Conservation (phyloP, 768 basidiomycete species). For the Cantharellus cinnabarinus region DNA sequence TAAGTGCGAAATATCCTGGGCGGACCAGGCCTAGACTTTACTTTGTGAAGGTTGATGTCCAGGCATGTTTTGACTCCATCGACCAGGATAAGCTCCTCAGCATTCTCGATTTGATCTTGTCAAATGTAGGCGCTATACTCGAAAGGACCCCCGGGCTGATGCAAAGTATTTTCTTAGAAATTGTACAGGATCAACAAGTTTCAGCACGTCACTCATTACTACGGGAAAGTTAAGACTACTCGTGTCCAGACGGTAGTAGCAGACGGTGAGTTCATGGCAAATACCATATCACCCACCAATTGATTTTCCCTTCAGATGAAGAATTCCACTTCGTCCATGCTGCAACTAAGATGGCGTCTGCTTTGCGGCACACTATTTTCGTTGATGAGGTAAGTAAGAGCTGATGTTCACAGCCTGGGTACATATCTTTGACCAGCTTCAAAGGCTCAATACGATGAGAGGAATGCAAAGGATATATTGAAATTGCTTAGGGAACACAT, state of each 20-base stretch:
- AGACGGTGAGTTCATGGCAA: slow-evolving; percentile 27
- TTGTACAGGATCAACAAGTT: slow-evolving; percentile 50
- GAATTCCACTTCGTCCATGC: slow-evolving; percentile 51
- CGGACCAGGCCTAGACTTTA: slow-evolving; percentile 58
- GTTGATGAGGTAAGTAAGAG: slow-evolving; percentile 46
- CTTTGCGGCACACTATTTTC: slow-evolving; percentile 58
- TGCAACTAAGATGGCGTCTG: slow-evolving; percentile 43
- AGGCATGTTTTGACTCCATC: slow-evolving; percentile 92
- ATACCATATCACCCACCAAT: not conserved
- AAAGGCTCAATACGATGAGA: no score
- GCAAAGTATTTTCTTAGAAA: slow-evolving; percentile 27
- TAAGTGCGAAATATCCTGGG: not conserved
- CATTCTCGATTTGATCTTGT: slow-evolving; percentile 53
- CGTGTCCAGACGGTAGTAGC: slow-evolving; percentile 44
- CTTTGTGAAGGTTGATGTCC: slow-evolving; percentile 93
- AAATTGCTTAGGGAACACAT: slow-evolving; percentile 76
- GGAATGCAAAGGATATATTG: slow-evolving; percentile 37
- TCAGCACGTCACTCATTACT: slow-evolving; percentile 37
- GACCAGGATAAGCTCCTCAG: slow-evolving; percentile 67
- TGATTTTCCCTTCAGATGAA: slow-evolving; percentile 32
- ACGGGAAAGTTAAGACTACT: slow-evolving; percentile 35
- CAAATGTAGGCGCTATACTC: slow-evolving; percentile 29
- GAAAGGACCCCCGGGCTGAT: not conserved
- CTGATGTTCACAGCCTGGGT: no score
- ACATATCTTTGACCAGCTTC: no score